Evolutionary conservation across 2,329 filamentous ascomycete species (phyloP).

Genomic region (Cryphonectria naterciae): DNA sequence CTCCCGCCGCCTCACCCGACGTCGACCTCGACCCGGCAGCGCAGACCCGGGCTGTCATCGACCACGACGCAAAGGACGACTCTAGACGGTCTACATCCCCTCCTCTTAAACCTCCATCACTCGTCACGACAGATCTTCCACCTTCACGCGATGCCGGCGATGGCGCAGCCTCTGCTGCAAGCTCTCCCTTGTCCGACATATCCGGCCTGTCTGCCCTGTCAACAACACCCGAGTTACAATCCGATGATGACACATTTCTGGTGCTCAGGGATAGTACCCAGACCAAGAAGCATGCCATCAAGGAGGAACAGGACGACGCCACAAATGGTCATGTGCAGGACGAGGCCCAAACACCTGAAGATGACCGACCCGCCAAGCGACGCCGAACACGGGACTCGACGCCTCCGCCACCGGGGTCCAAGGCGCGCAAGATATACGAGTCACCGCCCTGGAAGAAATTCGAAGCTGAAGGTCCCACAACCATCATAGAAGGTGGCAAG

Average conservation of each 20-base stretch:
- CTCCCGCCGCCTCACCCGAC: constrained; percentile 12
- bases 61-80: constrained; percentile 4
- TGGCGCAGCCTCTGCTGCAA: constrained; percentile 16
- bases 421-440: constrained; percentile 54
- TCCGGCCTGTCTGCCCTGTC: constrained; percentile 22
- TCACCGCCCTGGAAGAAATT: constrained; percentile 96
- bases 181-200: constrained; percentile 25
- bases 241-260: background rate
- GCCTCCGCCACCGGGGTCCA: constrained; percentile 40
- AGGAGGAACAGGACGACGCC: constrained; percentile 28
- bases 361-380: constrained; percentile 65
- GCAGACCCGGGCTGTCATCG: constrained; percentile 5
- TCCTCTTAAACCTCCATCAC: constrained; percentile 15
- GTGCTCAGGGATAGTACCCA: background rate
- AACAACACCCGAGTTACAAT: constrained; percentile 21
- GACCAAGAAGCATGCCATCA: constrained; percentile 36
- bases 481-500: constrained; percentile 75
- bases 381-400: constrained; percentile 60
- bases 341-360: constrained; percentile 37
- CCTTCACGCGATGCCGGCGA: constrained; percentile 7
- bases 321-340: constrained; percentile 29
- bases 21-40: background rate
- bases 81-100: constrained; percentile 4
- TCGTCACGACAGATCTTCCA: constrained; percentile 19
- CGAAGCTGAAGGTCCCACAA: constrained; percentile 83